A percentile compares a stretch with the other conserved stretches of the same genome.
Evolutionary conservation across 2,329 filamentous ascomycete species (phyloP).

Genomic region (Epichloe bromicola): DNA sequence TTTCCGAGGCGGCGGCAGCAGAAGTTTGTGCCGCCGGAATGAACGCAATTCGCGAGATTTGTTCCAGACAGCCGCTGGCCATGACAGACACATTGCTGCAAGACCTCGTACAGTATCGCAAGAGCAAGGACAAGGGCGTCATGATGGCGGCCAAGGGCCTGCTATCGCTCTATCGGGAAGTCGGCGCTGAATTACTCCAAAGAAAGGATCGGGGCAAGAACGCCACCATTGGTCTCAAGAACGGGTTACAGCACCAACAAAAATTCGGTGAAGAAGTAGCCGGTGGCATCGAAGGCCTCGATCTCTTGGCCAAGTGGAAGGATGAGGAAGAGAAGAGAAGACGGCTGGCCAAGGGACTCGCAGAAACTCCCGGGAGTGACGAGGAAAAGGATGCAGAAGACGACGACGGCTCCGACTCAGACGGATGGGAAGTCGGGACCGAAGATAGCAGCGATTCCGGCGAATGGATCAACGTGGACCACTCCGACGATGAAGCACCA

Average conservation of each 20-base stretch:
- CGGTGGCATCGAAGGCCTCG: conserved; percentile 82
- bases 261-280: conserved; percentile 71
- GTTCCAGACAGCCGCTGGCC: conserved; percentile 81
- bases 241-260: conserved; percentile 60
- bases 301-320: conserved; percentile 87
- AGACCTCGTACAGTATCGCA: conserved; percentile 88
- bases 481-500: conserved; percentile 65
- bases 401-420: conserved; percentile 39
- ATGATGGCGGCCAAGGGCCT: conserved; percentile 96
- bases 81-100: conserved; percentile 95
- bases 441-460: conserved; percentile 56
- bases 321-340: conserved; percentile 72
- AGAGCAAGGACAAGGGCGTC: conserved; percentile 97
- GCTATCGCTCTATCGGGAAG: conserved; percentile 79
- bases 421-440: conserved; percentile 49
- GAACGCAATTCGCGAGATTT: conserved; percentile 91
- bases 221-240: conserved; percentile 68
- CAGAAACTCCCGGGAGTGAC: conserved; percentile 47
- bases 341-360: conserved; percentile 53
- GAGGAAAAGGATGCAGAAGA: conserved; percentile 49
- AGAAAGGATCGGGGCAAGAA: conserved; percentile 87
- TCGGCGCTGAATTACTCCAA: conserved; percentile 76
- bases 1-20: conserved; percentile 81
- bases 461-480: conserved; percentile 87
- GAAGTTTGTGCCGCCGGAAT: conserved; percentile 87